Base-by-base conservation (phyloP, 345 rosid genomes). In the Syzygium grande region DNA sequence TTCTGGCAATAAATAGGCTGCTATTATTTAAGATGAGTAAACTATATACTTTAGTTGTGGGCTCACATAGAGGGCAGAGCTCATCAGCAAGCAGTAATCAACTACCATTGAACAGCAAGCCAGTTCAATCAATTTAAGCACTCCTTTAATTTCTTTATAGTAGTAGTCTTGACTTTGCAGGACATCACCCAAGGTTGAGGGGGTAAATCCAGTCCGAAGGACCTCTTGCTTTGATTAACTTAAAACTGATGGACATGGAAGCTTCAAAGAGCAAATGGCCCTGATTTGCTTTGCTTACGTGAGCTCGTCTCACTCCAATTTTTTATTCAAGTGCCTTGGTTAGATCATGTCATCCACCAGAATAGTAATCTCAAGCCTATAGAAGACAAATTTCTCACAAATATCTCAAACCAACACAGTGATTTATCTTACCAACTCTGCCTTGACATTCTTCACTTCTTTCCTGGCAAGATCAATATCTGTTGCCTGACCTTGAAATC, bases 401-500 rank as follows among this genome's bases (percentile, higher is more conserved):
- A n/a, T 51, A 27, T 84, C 80, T 52, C 83, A 38, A 63, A 87
- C 85, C 52, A 38, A 14, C 51, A 27, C 22, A 38, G 87, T 16
- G 52, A 58, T 84, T 78, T 63, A 88, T 90, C 95, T 94, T 93
- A 96, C 99, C 97, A 95, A 88, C 87, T 93, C 94, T 88, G 90
- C 88, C 91, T 95, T 96, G 89, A 98, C 93, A 89, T 91, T 93
- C 84, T 86, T 95, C 86, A 94, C 90, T 96, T 95, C 98, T 91
- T 92, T 92, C 89, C 98, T 94, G 34, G 98, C 98, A 77, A 94
- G 88, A 21, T 95, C 95, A 41, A 96, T 90, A 93, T 94, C 98
- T 61, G 99, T 91, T 90, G 99, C 98, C 91, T 96, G 98, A 90
- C 99, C 99, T 94, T 95, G 98, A 93, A 96, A 95, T 91, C 98